Percentiles rank a stretch among this genome's conserved stretches.
phyloP scores from a whole-genome alignment of 352 stramenopile genomes.

The Globisporangium spiculum region DNA sequence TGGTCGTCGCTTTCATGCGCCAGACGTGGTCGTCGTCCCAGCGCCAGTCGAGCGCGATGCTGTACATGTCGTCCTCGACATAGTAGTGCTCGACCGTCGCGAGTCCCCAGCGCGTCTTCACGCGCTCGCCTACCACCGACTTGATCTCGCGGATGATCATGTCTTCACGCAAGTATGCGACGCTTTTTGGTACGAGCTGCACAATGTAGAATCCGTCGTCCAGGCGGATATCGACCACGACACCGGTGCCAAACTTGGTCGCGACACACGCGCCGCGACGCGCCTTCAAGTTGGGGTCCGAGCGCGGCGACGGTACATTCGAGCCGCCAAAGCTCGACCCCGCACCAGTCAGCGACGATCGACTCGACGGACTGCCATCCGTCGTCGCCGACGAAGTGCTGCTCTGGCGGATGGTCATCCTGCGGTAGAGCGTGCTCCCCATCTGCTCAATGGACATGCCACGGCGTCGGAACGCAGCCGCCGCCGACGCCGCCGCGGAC shows the following conservation, averaged over 20 bases:
- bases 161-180: constrained; percentile 67
- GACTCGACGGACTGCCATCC: constrained; percentile 11
- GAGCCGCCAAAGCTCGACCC: constrained; percentile 13
- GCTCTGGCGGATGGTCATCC: constrained; percentile 52
- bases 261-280: constrained; percentile 65
- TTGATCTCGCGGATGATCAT: constrained; percentile 80
- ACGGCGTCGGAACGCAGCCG: constrained; percentile 31
- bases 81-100: constrained; percentile 85
- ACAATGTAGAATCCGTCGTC: constrained; percentile 79
- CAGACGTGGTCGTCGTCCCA: constrained; percentile 88
- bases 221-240: constrained; percentile 61
- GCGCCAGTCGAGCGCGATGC: constrained; percentile 83
- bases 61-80: constrained; percentile 88
- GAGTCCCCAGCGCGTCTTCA: constrained; percentile 83
- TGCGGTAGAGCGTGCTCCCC: constrained; percentile 44
- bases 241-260: constrained; percentile 75
- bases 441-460: constrained; percentile 60
- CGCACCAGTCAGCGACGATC: constrained; percentile 26
- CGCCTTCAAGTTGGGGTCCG: constrained; percentile 39
- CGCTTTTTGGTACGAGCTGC: constrained; percentile 66
- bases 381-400: constrained; percentile 27
- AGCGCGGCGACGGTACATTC: constrained; percentile 23
- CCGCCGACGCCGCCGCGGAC: constrained; percentile 28
- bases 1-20: constrained; percentile 88
- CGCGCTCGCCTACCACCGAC: constrained; percentile 74